Evolutionary conservation across 192 early-diverging fungal genomes (phyloP).

Genomic region (Rhizophagus sp.): DNA sequence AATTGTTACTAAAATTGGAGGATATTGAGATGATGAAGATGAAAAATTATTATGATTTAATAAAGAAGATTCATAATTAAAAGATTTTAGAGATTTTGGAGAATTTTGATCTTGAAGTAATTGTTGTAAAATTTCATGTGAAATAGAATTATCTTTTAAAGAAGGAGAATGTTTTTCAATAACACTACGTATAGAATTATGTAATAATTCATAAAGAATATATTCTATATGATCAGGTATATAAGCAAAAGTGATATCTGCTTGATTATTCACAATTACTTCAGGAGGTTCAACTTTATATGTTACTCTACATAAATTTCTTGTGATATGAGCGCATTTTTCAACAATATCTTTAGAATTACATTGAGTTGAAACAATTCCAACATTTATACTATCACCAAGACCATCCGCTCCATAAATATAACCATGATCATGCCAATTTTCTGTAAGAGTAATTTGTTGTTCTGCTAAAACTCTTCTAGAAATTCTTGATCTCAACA

Average conservation of each 20-base stretch:
- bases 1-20: slow-evolving; percentile 85
- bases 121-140: background rate
- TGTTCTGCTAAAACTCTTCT: slow-evolving; percentile 91
- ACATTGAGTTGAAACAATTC: slow-evolving; percentile 73
- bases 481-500: slow-evolving; percentile 87
- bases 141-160: slow-evolving; percentile 24
- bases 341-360: slow-evolving; percentile 52
- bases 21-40: slow-evolving; percentile 41
- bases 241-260: slow-evolving; percentile 80
- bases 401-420: slow-evolving; percentile 42
- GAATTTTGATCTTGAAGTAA: slow-evolving; percentile 20
- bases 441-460: slow-evolving; percentile 79
- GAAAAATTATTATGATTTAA: background rate
- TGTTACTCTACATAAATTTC: slow-evolving; percentile 32
- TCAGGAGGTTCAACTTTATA: slow-evolving; percentile 62
- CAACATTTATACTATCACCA: slow-evolving; percentile 56
- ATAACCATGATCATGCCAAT: slow-evolving; percentile 48
- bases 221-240: slow-evolving; percentile 96
- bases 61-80: background rate
- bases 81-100: slow-evolving; percentile 3
- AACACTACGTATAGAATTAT: slow-evolving; percentile 81
- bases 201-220: slow-evolving; percentile 88
- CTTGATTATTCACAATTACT: slow-evolving; percentile 73
- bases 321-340: slow-evolving; percentile 38
- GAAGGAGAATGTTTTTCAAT: slow-evolving; percentile 52